Evolutionary conservation across 495 filamentous ascomycete genomes (phyloP), one percentile per base, ranked within the genome.

Genomic region (Xylaria flabelliformis): DNA sequence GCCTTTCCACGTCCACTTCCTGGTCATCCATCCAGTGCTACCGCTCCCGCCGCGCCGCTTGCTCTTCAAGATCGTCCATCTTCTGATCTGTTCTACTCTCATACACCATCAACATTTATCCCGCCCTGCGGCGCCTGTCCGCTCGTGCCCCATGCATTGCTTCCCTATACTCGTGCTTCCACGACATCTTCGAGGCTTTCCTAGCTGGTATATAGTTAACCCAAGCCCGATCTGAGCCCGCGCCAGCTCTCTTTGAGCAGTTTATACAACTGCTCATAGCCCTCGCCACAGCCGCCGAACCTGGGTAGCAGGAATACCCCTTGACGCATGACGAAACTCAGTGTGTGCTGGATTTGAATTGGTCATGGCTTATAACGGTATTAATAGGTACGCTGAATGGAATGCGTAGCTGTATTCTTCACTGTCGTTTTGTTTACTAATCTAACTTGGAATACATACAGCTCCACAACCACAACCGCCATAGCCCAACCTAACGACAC

Each of bases 121-220:
- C 34, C 51, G 13, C 46, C 10, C 9, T 26, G 51, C 51, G 70
- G 70, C 70, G 17, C n/a, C 42, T 46, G 29, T 42, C 70, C 36
- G 51, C 63, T 67, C 64, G 46, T 72, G 70, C 70, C 53, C 10
- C 70, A 72, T 72, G 70, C 70, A 72, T 72, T 63, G 62, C 29
- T 67, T 59, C 29, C 39, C 50, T 58, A 42, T 58, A 36, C 36
- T 32, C 51, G 62, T 72, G 51, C 50, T 61, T 39, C 39, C 58
- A 64, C 53, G 70, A 72, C 46, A 53, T 72, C 21, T 51, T 15
- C 70, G 70, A 72, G 42, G 62, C 42, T 61, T 53, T 67, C 21
- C 48, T 56, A 58, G 48, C 63, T 67, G 46, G 50, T 67, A 19
- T 67, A 61, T 50, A 46, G 3, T 36, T 61, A 39, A 29, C 51